These are phyloP conservation scores for Boletus fagicola DNA, from an alignment of 768 basidiomycete genomes.

Conservation along the genomic window DNA sequence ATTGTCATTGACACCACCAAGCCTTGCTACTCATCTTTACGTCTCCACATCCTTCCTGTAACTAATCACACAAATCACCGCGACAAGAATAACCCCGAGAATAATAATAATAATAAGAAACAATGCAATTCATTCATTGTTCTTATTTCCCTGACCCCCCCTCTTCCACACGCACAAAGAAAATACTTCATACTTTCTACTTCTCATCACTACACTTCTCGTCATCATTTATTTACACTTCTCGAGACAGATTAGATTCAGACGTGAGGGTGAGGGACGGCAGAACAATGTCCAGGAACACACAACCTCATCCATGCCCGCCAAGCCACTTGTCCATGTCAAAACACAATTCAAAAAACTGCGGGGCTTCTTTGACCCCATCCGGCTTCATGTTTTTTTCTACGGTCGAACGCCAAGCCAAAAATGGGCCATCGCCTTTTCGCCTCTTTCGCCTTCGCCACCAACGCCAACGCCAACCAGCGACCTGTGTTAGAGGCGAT, in stretches of 20 bases:
- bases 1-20: conserved; percentile 19
- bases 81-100: conserved; percentile 1
- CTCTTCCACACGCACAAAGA: not conserved
- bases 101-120: not conserved
- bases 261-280: not conserved
- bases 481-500: not conserved
- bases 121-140: conserved; percentile 7
- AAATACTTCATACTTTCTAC: not conserved
- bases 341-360: not conserved
- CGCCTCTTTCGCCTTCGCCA: not conserved
- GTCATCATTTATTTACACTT: conserved; percentile 14
- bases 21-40: conserved; percentile 15
- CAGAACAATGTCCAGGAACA: conserved; percentile 16
- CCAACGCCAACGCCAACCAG: not conserved
- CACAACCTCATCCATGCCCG: not conserved
- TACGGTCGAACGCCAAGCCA: not conserved
- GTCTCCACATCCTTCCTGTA: conserved; percentile 8
- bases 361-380: not conserved
- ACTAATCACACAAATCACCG: conserved; percentile 17
- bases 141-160: conserved; percentile 3
- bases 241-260: conserved; percentile 7
- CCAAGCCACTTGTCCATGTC: not conserved
- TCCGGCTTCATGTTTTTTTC: not conserved
- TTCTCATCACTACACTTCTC: not conserved
- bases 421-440: not conserved